phyloP scores from a whole-genome alignment of 169 alveolate species.

The Ichthyophthirius multifiliis region DNA sequence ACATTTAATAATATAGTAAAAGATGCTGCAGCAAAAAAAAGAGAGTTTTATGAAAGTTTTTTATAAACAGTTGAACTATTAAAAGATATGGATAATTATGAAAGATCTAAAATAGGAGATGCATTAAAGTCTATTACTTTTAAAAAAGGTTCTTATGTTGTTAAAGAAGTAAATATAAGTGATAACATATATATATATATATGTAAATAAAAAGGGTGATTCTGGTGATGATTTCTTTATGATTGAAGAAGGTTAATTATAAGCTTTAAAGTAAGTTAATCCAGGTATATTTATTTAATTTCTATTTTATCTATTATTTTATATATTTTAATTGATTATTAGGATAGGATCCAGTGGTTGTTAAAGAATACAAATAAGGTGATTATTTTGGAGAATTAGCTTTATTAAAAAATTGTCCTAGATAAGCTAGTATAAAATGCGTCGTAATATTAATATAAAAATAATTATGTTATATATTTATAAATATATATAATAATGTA shows the following conservation, averaged over 20 bases:
- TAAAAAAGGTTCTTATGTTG: constrained; percentile 87
- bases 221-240: constrained; percentile 92
- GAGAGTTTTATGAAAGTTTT: constrained; percentile 91
- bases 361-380: constrained; percentile 87
- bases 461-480: not conserved
- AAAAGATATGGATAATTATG: constrained; percentile 91
- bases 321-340: not conserved
- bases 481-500: not conserved
- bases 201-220: constrained; percentile 93
- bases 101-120: constrained; percentile 92
- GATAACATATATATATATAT: constrained; percentile 88
- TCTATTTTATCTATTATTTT: not conserved
- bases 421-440: constrained; percentile 95
- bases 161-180: constrained; percentile 78
- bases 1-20: constrained; percentile 94
- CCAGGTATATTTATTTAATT: constrained; percentile 62
- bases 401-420: constrained; percentile 88
- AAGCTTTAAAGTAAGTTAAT: constrained; percentile 87
- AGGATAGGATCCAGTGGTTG: constrained; percentile 70
- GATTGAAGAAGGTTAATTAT: constrained; percentile 92
- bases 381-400: constrained; percentile 98
- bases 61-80: constrained; percentile 88
- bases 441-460: not conserved
- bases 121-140: constrained; percentile 85
- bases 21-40: constrained; percentile 91